Evolutionary conservation across 2,329 filamentous ascomycete species (phyloP), one percentile per base, ranked within the genome.

Genomic region (Proliferodiscus dingleyae): DNA sequence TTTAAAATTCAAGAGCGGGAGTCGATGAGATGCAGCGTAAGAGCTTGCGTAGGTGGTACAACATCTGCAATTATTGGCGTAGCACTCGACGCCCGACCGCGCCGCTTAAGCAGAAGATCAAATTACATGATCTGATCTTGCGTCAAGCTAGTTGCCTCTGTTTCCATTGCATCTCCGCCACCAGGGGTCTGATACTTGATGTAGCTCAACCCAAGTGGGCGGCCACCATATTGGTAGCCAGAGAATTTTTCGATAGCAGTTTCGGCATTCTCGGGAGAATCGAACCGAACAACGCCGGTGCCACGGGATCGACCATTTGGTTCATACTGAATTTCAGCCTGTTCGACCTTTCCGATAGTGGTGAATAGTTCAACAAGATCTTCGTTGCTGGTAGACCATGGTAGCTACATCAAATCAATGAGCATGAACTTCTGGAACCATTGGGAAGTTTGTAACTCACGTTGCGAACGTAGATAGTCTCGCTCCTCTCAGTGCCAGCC

Each of bases 291-390:
- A n/a, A 98, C 93, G 64, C 93, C 93, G 48, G 87, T 93, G 54
- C 93, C 93, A 54, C 89, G 86, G 49, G 93, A 98, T 59, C 93
- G 87, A 37, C 93, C 93, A 61, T 94, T 97, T 3, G 88, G 86
- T 67, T 98, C 93, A 63, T 98, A 97, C 69, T 98, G 93, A 46
- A 98, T 97, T 70, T 98, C 93, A n/a, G 93, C 93, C 61, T 93
- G 89, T 61, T 96, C 89, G 49, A 98, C 93, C 67, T 95, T 95
- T 54, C 93, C 93, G 62, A 98, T 98, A 9, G 93, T 98, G 15
- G 87, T 90, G 73, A 98, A 98, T 16, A 98, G 78, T 66, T 98
- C 93, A 46, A 97, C 81, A 21, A 98, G 74, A 67, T 98, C 93
- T 53, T 98, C 93, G 64, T 98, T 97, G 73, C 90, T 96, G 13